Evolutionary conservation across 768 basidiomycete species (phyloP), one percentile per base, ranked within the genome.

Genomic region (Xerocomus brunneocitrinus): DNA sequence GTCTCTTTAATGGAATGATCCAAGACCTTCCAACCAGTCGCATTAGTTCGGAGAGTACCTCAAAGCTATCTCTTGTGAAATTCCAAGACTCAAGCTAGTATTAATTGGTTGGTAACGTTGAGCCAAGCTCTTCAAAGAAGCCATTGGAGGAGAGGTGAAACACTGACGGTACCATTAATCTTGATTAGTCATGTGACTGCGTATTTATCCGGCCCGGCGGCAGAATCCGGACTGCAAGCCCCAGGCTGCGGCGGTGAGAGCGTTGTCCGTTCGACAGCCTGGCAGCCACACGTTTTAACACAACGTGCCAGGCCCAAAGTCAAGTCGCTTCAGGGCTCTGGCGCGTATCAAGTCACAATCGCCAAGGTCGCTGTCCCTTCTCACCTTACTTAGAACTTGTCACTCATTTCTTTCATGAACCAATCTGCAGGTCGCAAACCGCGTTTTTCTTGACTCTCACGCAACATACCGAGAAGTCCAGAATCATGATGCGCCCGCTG

Each of bases 361-460:
- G 57, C 61, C 48, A 53, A 59, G 38, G 55, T 54, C 7, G 13
- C 27, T 44, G 40, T 43, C 55, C 49, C 58, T 62, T 59, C 52
- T 60, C 57, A 43, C 42, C 59, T 56, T 47, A 53, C 39, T 56
- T 56, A 36, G 44, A 10, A 34, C 56, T 62, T 41, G 54, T 60
- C 65, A 61, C 66, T 62, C 63, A 53, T 58, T 60, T 56, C 44
- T 55, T 64, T 60, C 50, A 62, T 62, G 49, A 68, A 58, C 57
- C 55, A 32, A 39, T 50, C 52, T 58, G 64, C 66, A 62, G 60
- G 50, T 68, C 58, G 53, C 58, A 63, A 42, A 49, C 60, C 66
- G 64, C 66, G 66, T 67, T 67, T 67, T 67, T 68, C 55, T 62
- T 68, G 66, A 68, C 67, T 60, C 67, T 64, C 65, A 62, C 64